Evolutionary conservation across 2,329 filamentous ascomycete genomes (phyloP).

Genomic region (Neonectria punicea): DNA sequence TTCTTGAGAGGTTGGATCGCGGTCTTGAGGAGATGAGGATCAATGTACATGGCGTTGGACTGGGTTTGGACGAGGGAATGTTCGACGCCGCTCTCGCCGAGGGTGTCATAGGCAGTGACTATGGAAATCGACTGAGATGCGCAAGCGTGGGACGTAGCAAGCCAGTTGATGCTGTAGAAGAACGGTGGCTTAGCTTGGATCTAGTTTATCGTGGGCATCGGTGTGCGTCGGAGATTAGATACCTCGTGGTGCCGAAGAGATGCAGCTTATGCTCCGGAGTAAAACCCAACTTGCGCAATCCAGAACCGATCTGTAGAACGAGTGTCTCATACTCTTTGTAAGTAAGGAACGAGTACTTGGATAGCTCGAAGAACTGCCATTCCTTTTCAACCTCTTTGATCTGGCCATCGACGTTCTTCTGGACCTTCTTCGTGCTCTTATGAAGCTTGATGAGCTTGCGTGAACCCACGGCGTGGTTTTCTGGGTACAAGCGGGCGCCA

Average conservation of each 20-base stretch:
- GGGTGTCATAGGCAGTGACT: conserved; percentile 93
- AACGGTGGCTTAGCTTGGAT: background rate
- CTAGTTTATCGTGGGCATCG: background rate
- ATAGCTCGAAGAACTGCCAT: conserved; percentile 89
- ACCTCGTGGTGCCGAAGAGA: conserved; percentile 84
- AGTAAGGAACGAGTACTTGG: conserved; percentile 77
- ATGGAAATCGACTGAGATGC: conserved; percentile 88
- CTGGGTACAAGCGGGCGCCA: conserved; percentile 69
- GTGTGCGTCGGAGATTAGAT: conserved; percentile 33
- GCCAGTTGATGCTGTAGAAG: conserved; percentile 75
- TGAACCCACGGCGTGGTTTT: conserved; percentile 72
- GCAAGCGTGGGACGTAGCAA: conserved; percentile 81
- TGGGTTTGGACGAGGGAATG: conserved; percentile 88
- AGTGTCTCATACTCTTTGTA: conserved; percentile 82
- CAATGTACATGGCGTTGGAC: conserved; percentile 84
- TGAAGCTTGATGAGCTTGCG: conserved; percentile 81
- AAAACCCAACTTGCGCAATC: conserved; percentile 78
- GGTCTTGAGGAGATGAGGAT: conserved; percentile 78
- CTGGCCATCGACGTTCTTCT: conserved; percentile 85
- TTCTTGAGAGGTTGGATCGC: conserved; percentile 66
- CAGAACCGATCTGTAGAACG: conserved; percentile 75
- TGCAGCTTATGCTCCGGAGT: conserved; percentile 74
- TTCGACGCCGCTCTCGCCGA: conserved; percentile 83
- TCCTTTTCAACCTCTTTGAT: conserved; percentile 85
- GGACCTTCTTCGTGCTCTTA: conserved; percentile 84